Conservation (phyloP, 441 rosid species). For the Metrosideros polymorpha region DNA sequence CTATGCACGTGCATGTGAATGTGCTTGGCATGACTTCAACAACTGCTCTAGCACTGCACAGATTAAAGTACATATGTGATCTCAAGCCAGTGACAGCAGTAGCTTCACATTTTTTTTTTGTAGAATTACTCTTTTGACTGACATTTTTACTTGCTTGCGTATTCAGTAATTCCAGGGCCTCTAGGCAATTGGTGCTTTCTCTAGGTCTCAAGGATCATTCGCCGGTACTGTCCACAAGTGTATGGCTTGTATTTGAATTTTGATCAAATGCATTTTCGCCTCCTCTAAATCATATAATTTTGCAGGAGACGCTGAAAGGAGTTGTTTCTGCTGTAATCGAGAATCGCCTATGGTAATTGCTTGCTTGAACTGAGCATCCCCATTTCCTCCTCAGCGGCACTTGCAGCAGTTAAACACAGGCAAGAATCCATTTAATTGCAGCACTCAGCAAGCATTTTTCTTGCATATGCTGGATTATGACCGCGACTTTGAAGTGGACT, state of each 20-base stretch:
- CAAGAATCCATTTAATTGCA: background rate
- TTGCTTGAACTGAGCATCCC: background rate
- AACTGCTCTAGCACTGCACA: background rate
- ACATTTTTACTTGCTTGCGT: background rate
- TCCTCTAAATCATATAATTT: background rate
- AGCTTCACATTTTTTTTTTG: background rate
- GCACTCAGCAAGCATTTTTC: background rate
- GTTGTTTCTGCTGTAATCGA: slow-evolving; percentile 56
- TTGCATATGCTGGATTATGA: background rate
- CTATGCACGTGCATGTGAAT: background rate
- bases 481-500: background rate
- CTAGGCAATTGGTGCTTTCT: slow-evolving; percentile 59
- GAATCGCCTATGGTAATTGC: slow-evolving; percentile 56
- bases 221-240: slow-evolving; percentile 23
- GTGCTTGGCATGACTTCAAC: background rate
- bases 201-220: slow-evolving; percentile 93
- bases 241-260: background rate
- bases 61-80: background rate
- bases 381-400: background rate
- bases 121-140: background rate
- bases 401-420: background rate
- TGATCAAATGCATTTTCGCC: background rate
- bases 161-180: slow-evolving; percentile 44
- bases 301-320: slow-evolving; percentile 72
- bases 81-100: background rate